Evolutionary conservation across 129 eudicot genomes (phyloP).

Genomic region (Silybum marianum): DNA sequence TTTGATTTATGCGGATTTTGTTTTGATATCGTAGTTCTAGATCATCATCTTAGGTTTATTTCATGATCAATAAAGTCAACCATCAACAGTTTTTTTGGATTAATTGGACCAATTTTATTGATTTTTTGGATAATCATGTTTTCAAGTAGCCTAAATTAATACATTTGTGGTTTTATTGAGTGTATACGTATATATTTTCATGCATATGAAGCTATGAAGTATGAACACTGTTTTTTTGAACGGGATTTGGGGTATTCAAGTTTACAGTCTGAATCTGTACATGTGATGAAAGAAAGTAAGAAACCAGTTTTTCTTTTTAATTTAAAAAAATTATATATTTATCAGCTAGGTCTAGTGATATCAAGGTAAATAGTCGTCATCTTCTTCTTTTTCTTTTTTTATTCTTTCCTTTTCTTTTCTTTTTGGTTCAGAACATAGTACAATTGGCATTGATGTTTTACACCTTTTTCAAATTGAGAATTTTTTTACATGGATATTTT

Average conservation of each 20-base stretch:
- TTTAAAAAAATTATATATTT: background rate
- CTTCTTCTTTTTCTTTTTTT: background rate
- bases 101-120: background rate
- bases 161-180: background rate
- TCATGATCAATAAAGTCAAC: background rate
- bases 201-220: background rate
- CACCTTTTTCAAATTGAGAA: background rate
- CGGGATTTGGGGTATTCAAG: conserved; percentile 4
- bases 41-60: background rate
- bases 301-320: background rate
- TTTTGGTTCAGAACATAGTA: conserved; percentile 7
- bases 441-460: background rate
- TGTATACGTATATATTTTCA: background rate
- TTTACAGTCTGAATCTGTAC: background rate
- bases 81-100: background rate
- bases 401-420: background rate
- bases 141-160: background rate
- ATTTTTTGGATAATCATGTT: background rate
- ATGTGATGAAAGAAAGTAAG: background rate
- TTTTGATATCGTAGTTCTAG: background rate
- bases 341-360: background rate
- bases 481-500: background rate
- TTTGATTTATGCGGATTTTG: too few species aligned
- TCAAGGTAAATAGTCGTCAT: background rate
- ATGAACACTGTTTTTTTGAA: background rate